Evolutionary conservation across 257 asterid genomes (phyloP).

Genomic region (Solanum neorickii): DNA sequence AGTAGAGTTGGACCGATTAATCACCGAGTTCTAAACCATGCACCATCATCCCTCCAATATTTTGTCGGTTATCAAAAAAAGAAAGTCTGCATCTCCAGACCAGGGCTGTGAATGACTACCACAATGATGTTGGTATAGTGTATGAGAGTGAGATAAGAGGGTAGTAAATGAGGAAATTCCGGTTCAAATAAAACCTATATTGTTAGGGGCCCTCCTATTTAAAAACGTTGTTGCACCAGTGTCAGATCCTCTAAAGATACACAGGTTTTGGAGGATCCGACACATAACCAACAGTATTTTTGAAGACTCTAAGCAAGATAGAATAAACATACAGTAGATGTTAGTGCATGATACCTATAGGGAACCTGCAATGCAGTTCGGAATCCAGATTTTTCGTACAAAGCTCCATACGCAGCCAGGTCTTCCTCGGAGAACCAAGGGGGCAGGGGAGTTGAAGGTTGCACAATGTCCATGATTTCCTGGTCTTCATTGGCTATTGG

Average conservation of each 20-base stretch:
- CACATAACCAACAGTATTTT: neutral
- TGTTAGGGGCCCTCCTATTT: neutral
- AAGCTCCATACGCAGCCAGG: slow-evolving; percentile 34
- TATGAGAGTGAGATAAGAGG: no score
- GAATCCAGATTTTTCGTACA: slow-evolving; percentile 51
- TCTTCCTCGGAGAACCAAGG: slow-evolving; percentile 51
- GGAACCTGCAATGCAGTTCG: slow-evolving; percentile 49
- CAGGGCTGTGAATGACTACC: neutral
- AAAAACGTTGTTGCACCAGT: neutral
- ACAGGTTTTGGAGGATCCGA: neutral
- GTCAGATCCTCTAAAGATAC: neutral
- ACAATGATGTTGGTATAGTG: no score
- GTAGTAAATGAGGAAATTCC: no score
- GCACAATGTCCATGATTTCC: slow-evolving; percentile 35
- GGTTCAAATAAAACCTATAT: neutral
- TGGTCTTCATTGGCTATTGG: slow-evolving; percentile 23
- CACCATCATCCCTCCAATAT: neutral
- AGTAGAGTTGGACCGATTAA: neutral
- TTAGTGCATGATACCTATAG: slow-evolving; percentile 30
- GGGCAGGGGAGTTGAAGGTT: slow-evolving; percentile 36
- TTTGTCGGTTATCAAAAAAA: neutral
- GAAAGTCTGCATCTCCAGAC: neutral
- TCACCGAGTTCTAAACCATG: neutral
- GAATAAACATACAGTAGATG: neutral
- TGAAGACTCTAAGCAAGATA: neutral